Base-by-base conservation (phyloP, 495 filamentous ascomycete species). In the Penicillium bovifimosum region DNA sequence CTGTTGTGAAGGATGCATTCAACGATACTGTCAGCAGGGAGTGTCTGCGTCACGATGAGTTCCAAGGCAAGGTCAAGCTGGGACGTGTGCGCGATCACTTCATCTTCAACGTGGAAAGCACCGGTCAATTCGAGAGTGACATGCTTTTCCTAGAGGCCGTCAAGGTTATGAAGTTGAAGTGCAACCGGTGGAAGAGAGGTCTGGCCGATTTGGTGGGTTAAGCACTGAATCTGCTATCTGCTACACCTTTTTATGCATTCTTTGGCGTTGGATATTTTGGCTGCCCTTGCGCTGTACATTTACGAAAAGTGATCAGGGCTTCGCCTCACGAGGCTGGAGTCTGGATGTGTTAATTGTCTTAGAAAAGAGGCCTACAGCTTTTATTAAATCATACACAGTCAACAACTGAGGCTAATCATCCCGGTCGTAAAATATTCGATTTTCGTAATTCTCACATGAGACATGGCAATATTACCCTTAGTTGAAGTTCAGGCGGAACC, bases 21-120 rank as follows among this genome's bases (percentile, higher is more conserved):
- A 86, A 86, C 43, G 93, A 99, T 68, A 97, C 92, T 2, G 93
- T 99, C 50, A 91, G 85, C 65, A 79, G 95, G 52, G 95, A 99
- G 73, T 91, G 87, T 54, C 67, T 97, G 59, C 80, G 95, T 36
- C 92, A 99, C 64, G 81, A 83, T 35, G 95, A 97, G 69, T 97
- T 99, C 76, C 80, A 93, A 60, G 87, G 78, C 52, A 97, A 95
- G 77, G 95, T 99, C 47, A 91, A 90, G 76, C 78, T 99, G 10
- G 95, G 95, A 38, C 80, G 95, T 27, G 72, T 88, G 35, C 74
- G 87, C 54, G 95, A 99, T 71, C 95, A 99, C 70, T 99, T 99
- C 65, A 96, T 99, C 70, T 99, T 90, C 78, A 84, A 80, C 49
- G 76, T 99, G 6, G 95, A 99, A 78, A 96, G 91, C 72, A 86